Evolutionary conservation across 768 basidiomycete genomes (phyloP), one percentile per base, ranked within the genome.

Genomic region (Pleurotus eryngii): DNA sequence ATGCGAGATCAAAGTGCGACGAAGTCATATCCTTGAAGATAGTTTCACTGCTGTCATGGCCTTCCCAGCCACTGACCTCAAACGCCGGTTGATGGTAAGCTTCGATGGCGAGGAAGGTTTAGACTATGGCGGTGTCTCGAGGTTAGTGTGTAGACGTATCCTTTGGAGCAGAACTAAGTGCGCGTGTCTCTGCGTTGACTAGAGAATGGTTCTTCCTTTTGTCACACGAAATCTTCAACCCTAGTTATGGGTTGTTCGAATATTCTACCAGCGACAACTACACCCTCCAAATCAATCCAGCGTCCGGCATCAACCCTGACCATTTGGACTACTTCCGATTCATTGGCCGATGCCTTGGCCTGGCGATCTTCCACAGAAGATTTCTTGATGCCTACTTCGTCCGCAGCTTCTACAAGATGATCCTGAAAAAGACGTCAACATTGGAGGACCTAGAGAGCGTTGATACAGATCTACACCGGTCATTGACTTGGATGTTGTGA

Each of bases 141-240:
- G 88, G 88, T 84, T 65, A 57, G 74, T 66, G 48, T 1, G 51
- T 39, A 37, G 46, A 49, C 18, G 39, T 15, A 30, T 49, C 20
- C 18, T 18, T 35, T 35, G 12, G 30, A 4, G 20, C 9, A 30
- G 27, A 20, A 5, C 26, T 37, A 42, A 30, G 24, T 58, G 45
- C 59, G 56, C 45, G 50, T 62, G 37, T 59, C 27, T 57, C 49
- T 58, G 43, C 38, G 9, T 26, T 53, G 12, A 22, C n/a, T 15
- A 90, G 89, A 69, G 90, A 91, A 72, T 92, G 90, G 88, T 90
- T 92, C 75, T 90, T 92, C 81, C 74, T 91, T 3, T 75, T 92
- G 47, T 91, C 89, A 1, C 89, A 90, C 57, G 87, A 90, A 64
- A 86, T 92, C 62, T 91, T 92, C 73, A 85, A 90, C 65, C 89